Conservation (phyloP, 2,329 filamentous ascomycete species). For the Pseudopithomyces chartarum region DNA sequence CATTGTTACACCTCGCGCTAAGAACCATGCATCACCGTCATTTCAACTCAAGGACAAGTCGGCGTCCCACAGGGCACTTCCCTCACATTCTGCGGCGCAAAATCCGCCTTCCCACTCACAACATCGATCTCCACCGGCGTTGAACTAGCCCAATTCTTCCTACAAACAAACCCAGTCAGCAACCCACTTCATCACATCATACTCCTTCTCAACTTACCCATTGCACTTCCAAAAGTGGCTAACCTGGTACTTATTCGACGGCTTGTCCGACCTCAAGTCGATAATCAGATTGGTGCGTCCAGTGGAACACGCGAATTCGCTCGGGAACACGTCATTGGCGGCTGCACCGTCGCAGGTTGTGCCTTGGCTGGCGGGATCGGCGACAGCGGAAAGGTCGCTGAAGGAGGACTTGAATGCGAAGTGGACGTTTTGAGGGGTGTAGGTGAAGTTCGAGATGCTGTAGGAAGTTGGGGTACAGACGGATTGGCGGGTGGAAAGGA, state of each 20-base stretch:
- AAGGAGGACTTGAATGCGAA: conserved; percentile 33
- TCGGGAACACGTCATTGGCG: conserved; percentile 20
- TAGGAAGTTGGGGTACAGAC: conserved; percentile 31
- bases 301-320: conserved; percentile 25
- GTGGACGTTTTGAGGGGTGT: conserved; percentile 20
- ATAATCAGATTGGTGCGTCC: conserved; percentile 26
- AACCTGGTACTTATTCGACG: conserved; percentile 28
- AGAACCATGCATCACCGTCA: neutral
- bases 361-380: conserved; percentile 23
- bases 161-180: neutral
- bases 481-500: conserved; percentile 14
- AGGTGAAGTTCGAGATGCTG: conserved; percentile 29
- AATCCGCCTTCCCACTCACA: neutral
- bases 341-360: conserved; percentile 25
- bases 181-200: neutral
- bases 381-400: conserved; percentile 14
- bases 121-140: conserved; percentile 1
- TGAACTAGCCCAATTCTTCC: conserved; percentile 2
- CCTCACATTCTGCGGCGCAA: neutral
- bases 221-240: conserved; percentile 35
- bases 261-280: conserved; percentile 18
- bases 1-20: too few species aligned
- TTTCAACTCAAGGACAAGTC: neutral
- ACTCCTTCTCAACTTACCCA: conserved; percentile 22
- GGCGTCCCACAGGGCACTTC: neutral